A percentile compares a stretch with the other conserved stretches of the same genome.
phyloP scores from a whole-genome alignment of 177 flowering plant genomes.

The Vitis hybrid region DNA sequence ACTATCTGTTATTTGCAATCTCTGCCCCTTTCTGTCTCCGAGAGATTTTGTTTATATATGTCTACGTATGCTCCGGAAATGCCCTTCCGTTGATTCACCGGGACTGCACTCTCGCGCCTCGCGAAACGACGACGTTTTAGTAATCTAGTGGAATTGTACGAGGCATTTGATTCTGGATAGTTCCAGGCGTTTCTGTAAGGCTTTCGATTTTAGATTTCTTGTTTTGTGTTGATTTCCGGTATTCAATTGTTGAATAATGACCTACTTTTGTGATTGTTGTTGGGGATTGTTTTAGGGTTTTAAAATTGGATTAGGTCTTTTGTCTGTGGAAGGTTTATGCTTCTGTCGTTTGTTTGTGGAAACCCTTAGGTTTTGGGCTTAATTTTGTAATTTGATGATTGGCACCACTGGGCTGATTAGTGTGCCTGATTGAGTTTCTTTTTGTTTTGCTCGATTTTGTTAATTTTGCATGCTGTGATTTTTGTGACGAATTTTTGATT shows the following conservation, averaged over 20 bases:
- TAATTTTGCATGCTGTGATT: no score
- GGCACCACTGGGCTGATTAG: neutral
- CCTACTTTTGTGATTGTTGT: no score
- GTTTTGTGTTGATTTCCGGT: neutral
- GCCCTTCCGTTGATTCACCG: conserved; percentile 3
- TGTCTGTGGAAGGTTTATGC: neutral
- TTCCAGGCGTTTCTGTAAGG: conserved; percentile 21
- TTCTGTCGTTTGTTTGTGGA: neutral
- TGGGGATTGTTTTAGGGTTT: neutral
- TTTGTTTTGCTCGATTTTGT: no score
- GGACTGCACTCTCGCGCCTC: neutral
- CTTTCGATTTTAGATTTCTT: neutral
- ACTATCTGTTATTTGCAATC: conserved; percentile 16
- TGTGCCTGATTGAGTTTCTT: neutral
- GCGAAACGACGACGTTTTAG: neutral
- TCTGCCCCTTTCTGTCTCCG: conserved; percentile 16
- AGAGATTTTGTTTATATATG: no score
- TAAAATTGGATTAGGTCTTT: neutral
- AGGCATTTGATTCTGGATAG: conserved; percentile 2
- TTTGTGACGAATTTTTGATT: no score
- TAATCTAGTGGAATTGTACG: neutral
- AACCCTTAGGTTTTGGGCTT: neutral
- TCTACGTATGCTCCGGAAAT: conserved; percentile 3
- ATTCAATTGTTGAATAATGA: neutral
- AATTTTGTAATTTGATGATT: neutral